phyloP scores from a whole-genome alignment of 768 basidiomycete species.

The Rhodosporidiobolus sp. region DNA sequence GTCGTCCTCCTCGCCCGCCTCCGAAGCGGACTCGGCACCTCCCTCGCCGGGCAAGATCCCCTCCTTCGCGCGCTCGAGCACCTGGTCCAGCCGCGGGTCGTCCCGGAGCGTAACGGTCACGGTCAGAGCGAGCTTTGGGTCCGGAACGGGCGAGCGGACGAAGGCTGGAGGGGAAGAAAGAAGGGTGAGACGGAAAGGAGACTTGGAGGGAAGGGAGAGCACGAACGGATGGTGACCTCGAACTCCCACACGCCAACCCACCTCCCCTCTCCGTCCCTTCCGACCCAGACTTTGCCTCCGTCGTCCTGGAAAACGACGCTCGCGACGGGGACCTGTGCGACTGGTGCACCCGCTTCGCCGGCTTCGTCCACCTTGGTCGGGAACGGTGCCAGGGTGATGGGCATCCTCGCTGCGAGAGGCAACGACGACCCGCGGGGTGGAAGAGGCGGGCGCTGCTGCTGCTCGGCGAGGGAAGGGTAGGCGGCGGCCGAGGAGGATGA shows the following conservation, averaged over 20 bases:
- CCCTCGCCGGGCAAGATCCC: neutral
- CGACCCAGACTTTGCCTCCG: slow-evolving; percentile 10
- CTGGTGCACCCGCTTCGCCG: no score
- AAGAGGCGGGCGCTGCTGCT: neutral
- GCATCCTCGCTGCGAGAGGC: no score
- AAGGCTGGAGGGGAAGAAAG: no score
- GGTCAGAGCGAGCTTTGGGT: neutral
- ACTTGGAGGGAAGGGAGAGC: neutral
- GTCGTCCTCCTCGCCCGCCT: slow-evolving; percentile 1
- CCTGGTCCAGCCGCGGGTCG: slow-evolving; percentile 7
- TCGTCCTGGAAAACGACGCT: no score
- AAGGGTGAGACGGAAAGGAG: no score
- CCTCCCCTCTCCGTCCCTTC: neutral
- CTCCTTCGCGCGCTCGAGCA: slow-evolving; percentile 3
- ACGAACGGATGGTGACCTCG: slow-evolving; percentile 3
- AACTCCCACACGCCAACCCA: slow-evolving; percentile 22
- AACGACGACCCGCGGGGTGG: neutral
- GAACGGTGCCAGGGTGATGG: no score
- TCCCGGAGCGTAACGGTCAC: slow-evolving; percentile 14
- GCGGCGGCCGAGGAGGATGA: no score
- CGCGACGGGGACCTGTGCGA: no score
- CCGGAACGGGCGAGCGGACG: no score
- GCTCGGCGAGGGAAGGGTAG: neutral
- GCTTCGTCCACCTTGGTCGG: no score
- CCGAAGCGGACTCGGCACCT: neutral